These are phyloP conservation scores for Fusarium marasasianum DNA, from an alignment of 2,329 filamentous ascomycete species.

Conservation along the genomic window DNA sequence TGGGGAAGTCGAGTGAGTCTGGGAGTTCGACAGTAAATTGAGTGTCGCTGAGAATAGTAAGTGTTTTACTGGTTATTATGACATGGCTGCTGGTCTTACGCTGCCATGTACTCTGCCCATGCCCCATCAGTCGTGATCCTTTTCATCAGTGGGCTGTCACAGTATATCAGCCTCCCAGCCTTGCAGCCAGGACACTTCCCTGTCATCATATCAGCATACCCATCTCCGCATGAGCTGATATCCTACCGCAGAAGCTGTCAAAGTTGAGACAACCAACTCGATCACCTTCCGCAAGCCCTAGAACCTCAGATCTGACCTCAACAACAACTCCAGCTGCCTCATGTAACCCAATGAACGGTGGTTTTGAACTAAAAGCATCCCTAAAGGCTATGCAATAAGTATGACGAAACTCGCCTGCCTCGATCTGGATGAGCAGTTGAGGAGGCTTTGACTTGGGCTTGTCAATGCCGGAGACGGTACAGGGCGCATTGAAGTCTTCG, in stretches of 20 bases:
- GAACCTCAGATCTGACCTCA: not conserved
- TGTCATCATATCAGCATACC: not conserved
- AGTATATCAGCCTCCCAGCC: not conserved
- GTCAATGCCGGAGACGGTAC: not conserved
- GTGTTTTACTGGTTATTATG: rapidly evolving
- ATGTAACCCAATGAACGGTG: not conserved
- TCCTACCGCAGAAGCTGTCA: not conserved
- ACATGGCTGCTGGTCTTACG: not conserved
- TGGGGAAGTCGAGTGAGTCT: not conserved
- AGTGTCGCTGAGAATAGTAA: not conserved
- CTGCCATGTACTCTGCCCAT: conserved; percentile 10
- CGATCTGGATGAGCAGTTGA: not conserved
- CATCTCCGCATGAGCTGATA: rapidly evolving
- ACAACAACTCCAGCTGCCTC: not conserved
- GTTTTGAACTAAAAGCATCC: not conserved
- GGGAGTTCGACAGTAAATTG: not conserved
- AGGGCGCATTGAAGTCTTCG: not conserved
- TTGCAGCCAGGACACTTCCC: not conserved
- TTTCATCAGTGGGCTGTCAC: not conserved
- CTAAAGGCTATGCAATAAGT: conserved; percentile 9
- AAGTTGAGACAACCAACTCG: conserved; percentile 15
- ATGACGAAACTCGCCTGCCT: conserved; percentile 2
- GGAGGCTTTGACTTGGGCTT: not conserved
- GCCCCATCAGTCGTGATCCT: not conserved
- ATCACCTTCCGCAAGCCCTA: not conserved